Evolutionary conservation across 2,329 filamentous ascomycete genomes (phyloP), one percentile per base, ranked within the genome.

Genomic region (Moelleriella libera): DNA sequence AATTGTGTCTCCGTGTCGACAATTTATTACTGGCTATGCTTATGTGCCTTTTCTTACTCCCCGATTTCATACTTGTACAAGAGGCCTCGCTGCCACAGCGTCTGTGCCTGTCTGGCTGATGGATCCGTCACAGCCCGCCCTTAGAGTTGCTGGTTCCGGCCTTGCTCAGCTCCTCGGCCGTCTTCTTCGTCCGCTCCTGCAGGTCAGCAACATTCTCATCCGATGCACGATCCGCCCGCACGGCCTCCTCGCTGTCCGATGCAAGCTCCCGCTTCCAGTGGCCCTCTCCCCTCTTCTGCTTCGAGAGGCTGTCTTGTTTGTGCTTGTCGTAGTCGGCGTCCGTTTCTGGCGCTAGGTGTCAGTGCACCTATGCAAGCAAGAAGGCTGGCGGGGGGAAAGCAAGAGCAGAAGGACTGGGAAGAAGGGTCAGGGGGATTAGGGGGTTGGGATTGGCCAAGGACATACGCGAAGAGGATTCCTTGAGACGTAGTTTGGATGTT

Each of bases 241-340:
- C 72, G 55, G 78, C 78, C 62, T 85, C 84, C 70, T 94, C 87
- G 64, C 82, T 85, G 64, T 87, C 79, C 45, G 80, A 85, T 3
- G 86, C 85, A 45, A 94, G 71, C 61, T 83, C 80, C 28, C 82
- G 72, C 67, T 85, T 83, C 86, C 87, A 92, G 60, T 87, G 74
- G 47, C 73, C 82, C 61, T 78, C 74, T 51, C 85, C 85, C 40
- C 74, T 65, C 62, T 82, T 78, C 50, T 86, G 75, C 70, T 89
- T 88, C 53, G 72, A 50, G 42, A 83, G 65, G 29, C 71, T 70
- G 57, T 82, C 76, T 48, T 74, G 63, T 67, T 82, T 81, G 66
- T 80, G 77, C 59, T 67, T 74, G 51, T 81, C 74, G 56, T 67
- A 64, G 53, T 72, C 65, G 11, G 64, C 54, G 42, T 66, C 57